Evolutionary conservation across 2,329 filamentous ascomycete genomes (phyloP).

Genomic region (Sarocladium strictum): DNA sequence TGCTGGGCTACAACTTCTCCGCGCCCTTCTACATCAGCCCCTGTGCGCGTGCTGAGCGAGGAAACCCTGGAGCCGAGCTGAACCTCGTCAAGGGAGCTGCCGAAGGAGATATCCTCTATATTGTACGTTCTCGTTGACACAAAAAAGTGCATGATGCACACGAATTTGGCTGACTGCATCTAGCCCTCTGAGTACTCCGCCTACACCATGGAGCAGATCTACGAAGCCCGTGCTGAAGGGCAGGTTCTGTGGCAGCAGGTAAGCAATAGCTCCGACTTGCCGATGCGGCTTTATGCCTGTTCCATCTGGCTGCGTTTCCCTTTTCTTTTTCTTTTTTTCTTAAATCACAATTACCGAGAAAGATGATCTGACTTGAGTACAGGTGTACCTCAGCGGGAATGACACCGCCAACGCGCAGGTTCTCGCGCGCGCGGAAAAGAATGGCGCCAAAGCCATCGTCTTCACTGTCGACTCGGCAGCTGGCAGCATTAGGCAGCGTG

Average conservation of each 20-base stretch:
- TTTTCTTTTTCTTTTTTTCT: not conserved
- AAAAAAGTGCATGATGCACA: not conserved
- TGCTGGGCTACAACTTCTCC: slow-evolving; percentile 40
- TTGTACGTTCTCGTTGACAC: slow-evolving; percentile 18
- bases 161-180: not conserved
- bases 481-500: slow-evolving; percentile 9
- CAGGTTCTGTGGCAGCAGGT: slow-evolving; percentile 29
- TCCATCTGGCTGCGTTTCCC: not conserved
- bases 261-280: not conserved
- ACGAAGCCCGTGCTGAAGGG: slow-evolving; percentile 21
- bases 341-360: not conserved
- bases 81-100: slow-evolving; percentile 41
- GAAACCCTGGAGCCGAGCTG: slow-evolving; percentile 37
- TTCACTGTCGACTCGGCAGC: slow-evolving; percentile 27
- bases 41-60: slow-evolving; percentile 36
- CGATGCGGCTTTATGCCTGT: not conserved
- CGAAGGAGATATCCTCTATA: slow-evolving; percentile 39
- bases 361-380: slow-evolving; percentile 1
- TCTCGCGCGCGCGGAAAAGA: slow-evolving; percentile 24
- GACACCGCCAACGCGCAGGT: slow-evolving; percentile 25
- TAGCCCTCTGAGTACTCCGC: slow-evolving; percentile 20
- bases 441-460: slow-evolving; percentile 31
- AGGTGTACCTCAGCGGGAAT: slow-evolving; percentile 27
- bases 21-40: slow-evolving; percentile 45
- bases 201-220: slow-evolving; percentile 29